Conservation (phyloP, 345 rosid genomes). For the Cardamine chenopodiifolia region DNA sequence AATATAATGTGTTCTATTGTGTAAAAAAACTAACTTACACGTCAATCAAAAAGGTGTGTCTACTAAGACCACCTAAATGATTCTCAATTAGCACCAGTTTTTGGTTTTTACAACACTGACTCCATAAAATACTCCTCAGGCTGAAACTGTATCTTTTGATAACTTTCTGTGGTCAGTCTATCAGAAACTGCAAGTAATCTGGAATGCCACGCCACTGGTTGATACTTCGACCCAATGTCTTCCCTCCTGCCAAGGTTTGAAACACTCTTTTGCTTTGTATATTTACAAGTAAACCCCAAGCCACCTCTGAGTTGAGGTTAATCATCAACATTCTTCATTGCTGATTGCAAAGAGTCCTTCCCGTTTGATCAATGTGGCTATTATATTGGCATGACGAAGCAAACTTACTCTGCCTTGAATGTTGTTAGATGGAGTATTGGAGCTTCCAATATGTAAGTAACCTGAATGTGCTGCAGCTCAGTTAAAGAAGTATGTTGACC, state of each 20-base stretch:
- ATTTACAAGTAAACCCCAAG: conserved; percentile 32
- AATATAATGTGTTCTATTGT: conserved; percentile 11
- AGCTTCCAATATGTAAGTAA: conserved; percentile 14
- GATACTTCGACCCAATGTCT: conserved; percentile 2
- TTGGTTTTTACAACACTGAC: conserved; percentile 7
- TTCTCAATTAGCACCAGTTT: neutral
- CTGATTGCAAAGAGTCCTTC: conserved; percentile 23
- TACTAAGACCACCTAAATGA: conserved; percentile 14
- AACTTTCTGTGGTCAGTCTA: neutral
- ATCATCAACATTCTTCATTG: conserved; percentile 36
- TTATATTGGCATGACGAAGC: conserved; percentile 23
- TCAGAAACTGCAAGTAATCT: conserved; percentile 7
- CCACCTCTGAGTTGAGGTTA: conserved; percentile 33
- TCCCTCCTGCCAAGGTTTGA: conserved; percentile 1
- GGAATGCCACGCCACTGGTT: conserved; percentile 21
- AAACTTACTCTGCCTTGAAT: conserved; percentile 29
- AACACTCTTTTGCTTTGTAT: conserved; percentile 27
- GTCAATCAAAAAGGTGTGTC: conserved; percentile 9
- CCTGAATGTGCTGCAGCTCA: conserved; percentile 40
- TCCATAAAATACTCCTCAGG: neutral
- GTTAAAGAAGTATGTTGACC: conserved; percentile 93
- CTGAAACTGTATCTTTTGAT: conserved; percentile 7
- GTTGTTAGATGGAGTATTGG: conserved; percentile 30
- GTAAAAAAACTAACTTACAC: conserved; percentile 5
- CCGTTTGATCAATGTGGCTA: conserved; percentile 17